phyloP scores from a whole-genome alignment of 2,329 filamentous ascomycete species.

The Aspergillus thermomutatus region DNA sequence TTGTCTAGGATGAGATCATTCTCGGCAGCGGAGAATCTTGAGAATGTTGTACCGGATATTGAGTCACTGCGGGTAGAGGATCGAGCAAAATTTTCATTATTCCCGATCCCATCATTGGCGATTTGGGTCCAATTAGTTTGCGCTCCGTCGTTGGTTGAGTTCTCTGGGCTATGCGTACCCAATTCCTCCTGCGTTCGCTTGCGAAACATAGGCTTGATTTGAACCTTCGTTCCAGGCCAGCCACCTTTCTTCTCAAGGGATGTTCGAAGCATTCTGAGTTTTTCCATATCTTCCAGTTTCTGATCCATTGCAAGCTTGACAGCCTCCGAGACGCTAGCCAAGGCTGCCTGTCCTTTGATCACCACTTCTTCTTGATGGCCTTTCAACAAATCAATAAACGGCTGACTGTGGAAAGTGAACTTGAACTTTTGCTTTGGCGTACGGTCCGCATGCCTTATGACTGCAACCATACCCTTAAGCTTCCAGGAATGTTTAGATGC shows the following conservation, averaged over 20 bases:
- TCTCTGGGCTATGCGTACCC: conserved; percentile 23
- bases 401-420: conserved; percentile 95
- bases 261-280: conserved; percentile 80
- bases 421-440: conserved; percentile 99
- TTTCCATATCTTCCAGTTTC: conserved; percentile 77
- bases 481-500: conserved; percentile 94
- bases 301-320: conserved; percentile 76
- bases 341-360: conserved; percentile 83
- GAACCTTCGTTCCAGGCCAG: conserved; percentile 95
- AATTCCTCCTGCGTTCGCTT: conserved; percentile 71
- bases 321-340: conserved; percentile 84
- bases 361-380: conserved; percentile 96
- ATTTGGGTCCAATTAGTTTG: conserved; percentile 12
- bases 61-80: conserved; percentile 72
- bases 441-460: conserved; percentile 92
- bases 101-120: conserved; percentile 17
- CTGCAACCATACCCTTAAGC: conserved; percentile 93
- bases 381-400: conserved; percentile 90
- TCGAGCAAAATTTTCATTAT: conserved; percentile 38
- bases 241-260: conserved; percentile 88
- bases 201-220: conserved; percentile 99
- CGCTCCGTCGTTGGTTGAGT: conserved; percentile 10
- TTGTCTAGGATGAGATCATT: conserved; percentile 94
- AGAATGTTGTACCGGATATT: conserved; percentile 84
- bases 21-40: conserved; percentile 87